These are phyloP conservation scores for Wallacemonas sp. DNA, from an alignment of 208 protist species.

Conservation along the genomic window DNA sequence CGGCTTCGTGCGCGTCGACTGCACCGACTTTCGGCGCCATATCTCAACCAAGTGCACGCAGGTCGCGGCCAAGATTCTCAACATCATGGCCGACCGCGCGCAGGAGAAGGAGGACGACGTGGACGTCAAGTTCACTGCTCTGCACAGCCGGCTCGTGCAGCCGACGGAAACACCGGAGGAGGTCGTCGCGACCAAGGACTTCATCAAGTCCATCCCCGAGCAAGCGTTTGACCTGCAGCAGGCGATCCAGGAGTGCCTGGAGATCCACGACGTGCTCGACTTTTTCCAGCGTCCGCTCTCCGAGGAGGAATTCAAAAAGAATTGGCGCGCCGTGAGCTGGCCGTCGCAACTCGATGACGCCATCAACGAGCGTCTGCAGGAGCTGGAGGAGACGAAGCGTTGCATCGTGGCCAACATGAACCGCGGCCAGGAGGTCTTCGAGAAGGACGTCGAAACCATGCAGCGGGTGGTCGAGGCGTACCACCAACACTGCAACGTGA, in stretches of 20 bases:
- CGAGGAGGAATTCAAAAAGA: slow-evolving; percentile 94
- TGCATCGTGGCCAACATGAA: slow-evolving; percentile 81
- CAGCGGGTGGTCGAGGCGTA: slow-evolving; percentile 85
- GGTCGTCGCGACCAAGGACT: slow-evolving; percentile 88
- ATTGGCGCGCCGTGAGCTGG: slow-evolving; percentile 92
- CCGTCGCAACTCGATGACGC: slow-evolving; percentile 88
- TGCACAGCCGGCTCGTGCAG: slow-evolving; percentile 65
- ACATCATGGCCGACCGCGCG: slow-evolving; percentile 76
- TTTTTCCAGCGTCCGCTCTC: slow-evolving; percentile 86
- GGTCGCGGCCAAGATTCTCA: slow-evolving; percentile 56
- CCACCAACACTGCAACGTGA: slow-evolving; percentile 86
- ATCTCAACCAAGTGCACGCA: slow-evolving; percentile 81
- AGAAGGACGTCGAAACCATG: slow-evolving; percentile 71
- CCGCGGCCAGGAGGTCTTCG: slow-evolving; percentile 84
- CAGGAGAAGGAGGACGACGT: slow-evolving; percentile 71
- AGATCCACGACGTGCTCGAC: slow-evolving; percentile 90
- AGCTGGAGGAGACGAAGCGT: slow-evolving; percentile 92
- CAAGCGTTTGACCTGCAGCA: slow-evolving; percentile 82
- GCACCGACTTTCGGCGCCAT: slow-evolving; percentile 66
- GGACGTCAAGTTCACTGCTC: slow-evolving; percentile 60
- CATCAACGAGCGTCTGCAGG: slow-evolving; percentile 89
- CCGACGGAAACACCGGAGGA: slow-evolving; percentile 87
- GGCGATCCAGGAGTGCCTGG: slow-evolving; percentile 69
- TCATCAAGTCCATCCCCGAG: slow-evolving; percentile 89
- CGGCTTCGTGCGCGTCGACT: slow-evolving; percentile 82